Evolutionary conservation across 108 stramenopile species (phyloP), one percentile per base, ranked within the genome.

Genomic region (Ochromonas danica): DNA sequence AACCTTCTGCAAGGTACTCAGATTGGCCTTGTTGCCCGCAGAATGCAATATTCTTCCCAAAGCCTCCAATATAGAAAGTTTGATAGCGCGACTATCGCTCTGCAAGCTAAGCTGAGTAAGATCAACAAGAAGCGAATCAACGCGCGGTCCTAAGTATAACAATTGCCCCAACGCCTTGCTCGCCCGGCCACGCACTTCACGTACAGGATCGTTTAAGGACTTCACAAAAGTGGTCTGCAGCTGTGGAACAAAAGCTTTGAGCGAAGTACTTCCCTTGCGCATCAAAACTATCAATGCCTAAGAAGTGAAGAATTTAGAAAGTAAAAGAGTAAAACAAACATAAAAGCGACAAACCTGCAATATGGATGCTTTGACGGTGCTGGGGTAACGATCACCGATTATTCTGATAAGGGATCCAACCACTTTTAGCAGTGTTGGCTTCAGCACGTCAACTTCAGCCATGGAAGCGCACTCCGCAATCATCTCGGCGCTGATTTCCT

Each of bases 161-260:
- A 97, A 85, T 25, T 94, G 84, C 0, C 90, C 91, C 2, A 97
- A 87, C 42, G 96, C 94, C 17, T 70, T 70, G 61, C 91, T 91
- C 25, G 92, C 96, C 63, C 90, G 91, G 2, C 88, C 65, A 42
- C 96, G 89, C n/a, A 95, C 94, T 71, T 89, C 88, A n/a, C 92
- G 90, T 1, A 89, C 90, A 22, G 92, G 91, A 85, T 97, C 97
- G 40, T 92, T 91, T 2, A 99, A 88, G n/a, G 95, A 92, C 83
- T 99, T 99, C 30, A 96, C 92, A 79, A 99, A 97, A 1, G 98
- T 99, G 17, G 98, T 98, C 78, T 99, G 98, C 60, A 99, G 96
- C 81, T 99, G 98, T 14, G 98, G 98, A 31, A 96, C 95, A 71
- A 99, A 97, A 1, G 97, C 95, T 81, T 95, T 91, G 30, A 99